Evolutionary conservation across 352 stramenopile genomes (phyloP).

Genomic region (Peronosclerospora sorghi): DNA sequence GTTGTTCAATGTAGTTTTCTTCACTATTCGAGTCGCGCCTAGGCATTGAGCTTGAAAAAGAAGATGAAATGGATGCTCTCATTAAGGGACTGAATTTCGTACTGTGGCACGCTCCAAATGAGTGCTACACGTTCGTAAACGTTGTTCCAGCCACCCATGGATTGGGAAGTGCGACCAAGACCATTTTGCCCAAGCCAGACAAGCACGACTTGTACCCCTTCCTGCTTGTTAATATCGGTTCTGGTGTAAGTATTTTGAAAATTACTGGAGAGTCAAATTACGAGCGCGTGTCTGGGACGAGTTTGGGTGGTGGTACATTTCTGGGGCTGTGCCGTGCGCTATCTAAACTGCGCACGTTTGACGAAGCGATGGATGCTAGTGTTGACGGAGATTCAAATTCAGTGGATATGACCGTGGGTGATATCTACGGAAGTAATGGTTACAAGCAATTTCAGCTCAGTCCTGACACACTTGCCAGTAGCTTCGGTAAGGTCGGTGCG

Average conservation of each 20-base stretch:
- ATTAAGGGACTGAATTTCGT: constrained; percentile 96
- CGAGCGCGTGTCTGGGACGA: constrained; percentile 93
- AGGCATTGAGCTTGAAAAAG: constrained; percentile 88
- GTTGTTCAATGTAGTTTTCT: constrained; percentile 33
- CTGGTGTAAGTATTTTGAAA: constrained; percentile 94
- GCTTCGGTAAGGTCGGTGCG: constrained; percentile 90
- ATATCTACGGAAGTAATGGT: constrained; percentile 93
- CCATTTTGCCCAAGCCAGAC: constrained; percentile 42
- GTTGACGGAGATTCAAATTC: constrained; percentile 51
- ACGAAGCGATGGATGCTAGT: constrained; percentile 70
- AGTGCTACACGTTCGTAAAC: constrained; percentile 94
- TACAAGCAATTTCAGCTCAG: constrained; percentile 87
- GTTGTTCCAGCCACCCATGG: constrained; percentile 49
- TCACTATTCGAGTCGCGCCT: constrained; percentile 84
- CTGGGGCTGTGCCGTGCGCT: constrained; percentile 91
- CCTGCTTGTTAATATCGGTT: constrained; percentile 96
- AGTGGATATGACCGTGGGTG: constrained; percentile 95
- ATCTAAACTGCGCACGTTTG: constrained; percentile 77
- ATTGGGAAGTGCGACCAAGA: constrained; percentile 45
- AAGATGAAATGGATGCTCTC: constrained; percentile 94
- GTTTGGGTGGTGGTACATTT: constrained; percentile 96
- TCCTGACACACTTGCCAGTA: constrained; percentile 86
- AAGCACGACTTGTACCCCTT: constrained; percentile 87
- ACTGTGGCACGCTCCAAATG: constrained; percentile 83
- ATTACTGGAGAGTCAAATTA: constrained; percentile 84